Percentiles rank a stretch among this genome's conserved stretches.
Conservation (phyloP, 2,329 filamentous ascomycete genomes). For the Helotiales sp. region DNA sequence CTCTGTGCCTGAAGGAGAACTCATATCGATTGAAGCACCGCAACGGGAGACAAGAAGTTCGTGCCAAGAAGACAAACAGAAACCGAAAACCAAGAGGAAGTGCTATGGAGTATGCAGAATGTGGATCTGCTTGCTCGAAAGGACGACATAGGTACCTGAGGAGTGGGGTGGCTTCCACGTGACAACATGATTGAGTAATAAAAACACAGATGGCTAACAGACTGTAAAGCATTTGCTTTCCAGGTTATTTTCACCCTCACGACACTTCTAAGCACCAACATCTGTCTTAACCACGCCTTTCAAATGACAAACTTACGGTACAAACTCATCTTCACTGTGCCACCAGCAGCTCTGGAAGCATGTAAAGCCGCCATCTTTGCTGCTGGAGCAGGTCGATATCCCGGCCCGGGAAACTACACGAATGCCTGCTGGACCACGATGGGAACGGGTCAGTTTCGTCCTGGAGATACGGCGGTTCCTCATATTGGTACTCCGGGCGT, state of each 20-base stretch:
- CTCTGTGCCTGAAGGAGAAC: neutral
- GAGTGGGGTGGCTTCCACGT: neutral
- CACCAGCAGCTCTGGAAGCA: constrained; percentile 49
- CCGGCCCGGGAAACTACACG: constrained; percentile 51
- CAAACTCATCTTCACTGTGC: constrained; percentile 58
- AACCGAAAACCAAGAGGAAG: neutral
- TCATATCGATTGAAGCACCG: neutral
- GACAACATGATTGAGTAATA: neutral
- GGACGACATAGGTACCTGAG: neutral
- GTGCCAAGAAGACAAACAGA: neutral
- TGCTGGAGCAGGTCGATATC: constrained; percentile 60
- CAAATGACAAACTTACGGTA: constrained; percentile 30
- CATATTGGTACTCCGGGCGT: constrained; percentile 62
- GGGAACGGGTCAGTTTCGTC: constrained; percentile 70
- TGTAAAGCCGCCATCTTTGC: constrained; percentile 62
- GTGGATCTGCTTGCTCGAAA: neutral
- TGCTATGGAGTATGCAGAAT: neutral
- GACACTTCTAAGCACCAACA: neutral
- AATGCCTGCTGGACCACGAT: constrained; percentile 57
- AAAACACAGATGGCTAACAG: neutral
- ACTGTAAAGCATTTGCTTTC: too few relatives aligned
- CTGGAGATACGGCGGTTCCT: constrained; percentile 64
- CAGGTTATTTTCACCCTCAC: neutral
- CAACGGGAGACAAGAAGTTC: too few relatives aligned
- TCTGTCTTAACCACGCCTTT: neutral